Conservation (phyloP, 306 rosid species). For the Rosa multiflora region DNA sequence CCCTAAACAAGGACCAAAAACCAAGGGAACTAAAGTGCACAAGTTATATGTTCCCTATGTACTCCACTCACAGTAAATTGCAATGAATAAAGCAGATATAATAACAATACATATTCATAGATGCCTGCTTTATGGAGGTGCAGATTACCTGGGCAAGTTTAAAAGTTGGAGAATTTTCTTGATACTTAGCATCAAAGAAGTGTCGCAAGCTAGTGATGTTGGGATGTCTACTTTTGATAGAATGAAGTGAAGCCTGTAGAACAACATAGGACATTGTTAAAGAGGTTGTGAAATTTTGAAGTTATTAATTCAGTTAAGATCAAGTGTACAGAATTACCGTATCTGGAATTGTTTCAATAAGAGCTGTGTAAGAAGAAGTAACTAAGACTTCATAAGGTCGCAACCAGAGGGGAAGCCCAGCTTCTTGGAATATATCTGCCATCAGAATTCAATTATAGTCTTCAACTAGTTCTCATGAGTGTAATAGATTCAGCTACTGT, state of each 20-base stretch:
- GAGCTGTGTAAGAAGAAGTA: constrained; percentile 94
- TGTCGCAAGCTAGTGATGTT: constrained; percentile 76
- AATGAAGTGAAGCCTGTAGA: constrained; percentile 93
- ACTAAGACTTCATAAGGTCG: constrained; percentile 97
- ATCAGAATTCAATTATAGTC: constrained; percentile 42
- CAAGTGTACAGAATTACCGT: constrained; percentile 56
- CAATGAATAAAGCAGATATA: constrained; percentile 20
- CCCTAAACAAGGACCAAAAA: constrained; percentile 5
- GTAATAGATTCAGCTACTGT: constrained; percentile 17
- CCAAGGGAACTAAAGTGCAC: neutral
- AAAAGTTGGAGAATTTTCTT: constrained; percentile 92
- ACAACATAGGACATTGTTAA: constrained; percentile 5
- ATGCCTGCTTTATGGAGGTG: constrained; percentile 15
- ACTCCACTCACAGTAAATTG: neutral
- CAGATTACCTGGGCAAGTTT: constrained; percentile 95
- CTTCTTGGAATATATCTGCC: constrained; percentile 99
- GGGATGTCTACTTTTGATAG: constrained; percentile 94
- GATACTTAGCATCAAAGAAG: constrained; percentile 86
- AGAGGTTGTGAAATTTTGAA: constrained; percentile 4
- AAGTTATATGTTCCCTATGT: neutral
- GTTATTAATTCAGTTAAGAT: constrained; percentile 29
- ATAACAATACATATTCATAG: neutral
- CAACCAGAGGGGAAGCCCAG: constrained; percentile 99
- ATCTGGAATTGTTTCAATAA: constrained; percentile 97
- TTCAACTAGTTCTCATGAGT: constrained; percentile 18